Conservation (phyloP, 129 eudicot species). For the Pulicaria dysenterica region DNA sequence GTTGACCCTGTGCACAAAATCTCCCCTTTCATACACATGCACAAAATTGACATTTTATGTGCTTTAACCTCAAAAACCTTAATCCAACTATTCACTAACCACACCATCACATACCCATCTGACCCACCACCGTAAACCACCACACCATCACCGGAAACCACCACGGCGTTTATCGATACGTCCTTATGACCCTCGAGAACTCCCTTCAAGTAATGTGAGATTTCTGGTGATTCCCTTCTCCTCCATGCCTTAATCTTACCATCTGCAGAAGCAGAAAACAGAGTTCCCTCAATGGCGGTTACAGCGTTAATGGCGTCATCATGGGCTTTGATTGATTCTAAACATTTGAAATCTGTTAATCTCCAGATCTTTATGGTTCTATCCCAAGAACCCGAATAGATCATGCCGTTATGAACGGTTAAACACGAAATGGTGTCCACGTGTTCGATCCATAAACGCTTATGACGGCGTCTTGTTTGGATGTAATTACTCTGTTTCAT, state of each 20-base stretch:
- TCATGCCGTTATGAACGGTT: constrained; percentile 54
- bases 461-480: constrained; percentile 65
- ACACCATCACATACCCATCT: constrained; percentile 80
- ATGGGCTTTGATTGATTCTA: constrained; percentile 86
- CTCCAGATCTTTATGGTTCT: constrained; percentile 83
- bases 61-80: constrained; percentile 62
- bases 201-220: constrained; percentile 45
- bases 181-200: constrained; percentile 78
- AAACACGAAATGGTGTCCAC: constrained; percentile 76
- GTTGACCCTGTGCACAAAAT: constrained; percentile 82
- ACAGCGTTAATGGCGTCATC: constrained; percentile 82
- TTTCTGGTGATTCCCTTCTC: constrained; percentile 22
- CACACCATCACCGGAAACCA: constrained; percentile 53
- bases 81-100: constrained; percentile 55
- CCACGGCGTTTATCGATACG: constrained; percentile 59
- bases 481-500: constrained; percentile 75
- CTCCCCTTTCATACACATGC: constrained; percentile 68
- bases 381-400: constrained; percentile 95
- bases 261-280: constrained; percentile 76
- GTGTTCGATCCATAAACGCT: constrained; percentile 78
- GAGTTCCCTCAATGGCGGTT: constrained; percentile 34
- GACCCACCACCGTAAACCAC: constrained; percentile 75
- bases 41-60: constrained; percentile 73
- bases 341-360: constrained; percentile 66
- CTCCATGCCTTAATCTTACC: constrained; percentile 87